Percentiles rank a stretch among this genome's conserved stretches.
Conservation (phyloP, 495 filamentous ascomycete species). For the Pyrenula massariospora region DNA sequence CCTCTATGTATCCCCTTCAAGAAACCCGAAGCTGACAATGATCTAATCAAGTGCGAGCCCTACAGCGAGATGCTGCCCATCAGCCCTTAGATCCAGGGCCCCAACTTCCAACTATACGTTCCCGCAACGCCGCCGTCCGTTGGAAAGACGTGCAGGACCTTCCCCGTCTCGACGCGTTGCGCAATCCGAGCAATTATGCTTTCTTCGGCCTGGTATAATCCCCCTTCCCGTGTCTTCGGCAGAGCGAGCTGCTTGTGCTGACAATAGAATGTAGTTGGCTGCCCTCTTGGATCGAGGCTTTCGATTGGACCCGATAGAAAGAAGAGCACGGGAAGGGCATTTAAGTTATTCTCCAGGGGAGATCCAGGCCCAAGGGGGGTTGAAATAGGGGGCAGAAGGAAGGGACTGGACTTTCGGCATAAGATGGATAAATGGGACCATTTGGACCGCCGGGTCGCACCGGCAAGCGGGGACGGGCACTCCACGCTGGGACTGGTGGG, state of each 20-base stretch:
- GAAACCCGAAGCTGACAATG: neutral
- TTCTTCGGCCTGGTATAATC: neutral
- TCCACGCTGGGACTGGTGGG: neutral
- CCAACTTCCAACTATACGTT: neutral
- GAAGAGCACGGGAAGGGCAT: neutral
- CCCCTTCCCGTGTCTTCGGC: neutral
- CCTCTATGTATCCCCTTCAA: neutral
- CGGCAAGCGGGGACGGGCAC: neutral
- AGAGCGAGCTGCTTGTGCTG: neutral
- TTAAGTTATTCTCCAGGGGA: neutral
- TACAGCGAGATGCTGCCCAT: neutral
- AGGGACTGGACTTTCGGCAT: neutral
- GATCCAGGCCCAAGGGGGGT: neutral
- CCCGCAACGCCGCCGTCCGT: neutral
- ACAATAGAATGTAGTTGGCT: neutral
- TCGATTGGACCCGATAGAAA: neutral
- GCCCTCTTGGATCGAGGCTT: neutral
- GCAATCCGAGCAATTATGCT: neutral
- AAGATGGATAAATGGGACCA: neutral
- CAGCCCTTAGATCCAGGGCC: neutral
- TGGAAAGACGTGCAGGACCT: neutral
- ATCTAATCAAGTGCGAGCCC: neutral
- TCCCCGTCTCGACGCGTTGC: neutral
- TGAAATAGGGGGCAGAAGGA: neutral
- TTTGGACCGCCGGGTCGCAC: neutral